Evolutionary conservation across 2,329 filamentous ascomycete species (phyloP).

Genomic region (Amauroascus verrucosus): DNA sequence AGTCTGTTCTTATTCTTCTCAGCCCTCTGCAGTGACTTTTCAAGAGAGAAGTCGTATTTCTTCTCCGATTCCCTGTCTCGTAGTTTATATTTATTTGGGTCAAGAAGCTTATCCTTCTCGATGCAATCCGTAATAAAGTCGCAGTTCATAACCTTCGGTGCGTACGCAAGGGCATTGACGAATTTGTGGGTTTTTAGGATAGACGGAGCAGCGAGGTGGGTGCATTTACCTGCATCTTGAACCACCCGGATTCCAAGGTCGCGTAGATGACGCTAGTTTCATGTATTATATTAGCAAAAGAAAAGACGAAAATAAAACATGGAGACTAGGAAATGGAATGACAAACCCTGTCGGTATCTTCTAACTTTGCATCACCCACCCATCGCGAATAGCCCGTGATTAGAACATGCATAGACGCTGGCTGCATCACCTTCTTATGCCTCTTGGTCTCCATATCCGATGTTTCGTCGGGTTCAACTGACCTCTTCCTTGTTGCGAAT

Average conservation of each 20-base stretch:
- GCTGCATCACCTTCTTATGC: constrained; percentile 50
- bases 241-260: constrained; percentile 73
- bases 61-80: constrained; percentile 64
- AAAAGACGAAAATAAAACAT: constrained; percentile 8
- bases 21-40: constrained; percentile 58
- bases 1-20: constrained; percentile 66
- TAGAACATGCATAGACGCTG: constrained; percentile 63
- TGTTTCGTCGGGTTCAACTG: constrained; percentile 40
- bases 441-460: constrained; percentile 49
- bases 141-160: constrained; percentile 65
- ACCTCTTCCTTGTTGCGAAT: constrained; percentile 32
- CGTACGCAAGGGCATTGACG: constrained; percentile 71
- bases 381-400: constrained; percentile 78
- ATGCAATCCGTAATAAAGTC: constrained; percentile 71
- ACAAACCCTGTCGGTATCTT: constrained; percentile 70
- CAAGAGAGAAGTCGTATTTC: constrained; percentile 58
- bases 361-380: constrained; percentile 60
- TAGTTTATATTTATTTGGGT: constrained; percentile 56
- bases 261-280: constrained; percentile 61
- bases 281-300: background rate
- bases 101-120: constrained; percentile 54
- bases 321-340: constrained; percentile 15
- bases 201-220: constrained; percentile 76
- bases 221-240: constrained; percentile 63
- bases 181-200: constrained; percentile 91